Conservation (phyloP, 83 land plant species). For the Diphasiastrum complanatum region DNA sequence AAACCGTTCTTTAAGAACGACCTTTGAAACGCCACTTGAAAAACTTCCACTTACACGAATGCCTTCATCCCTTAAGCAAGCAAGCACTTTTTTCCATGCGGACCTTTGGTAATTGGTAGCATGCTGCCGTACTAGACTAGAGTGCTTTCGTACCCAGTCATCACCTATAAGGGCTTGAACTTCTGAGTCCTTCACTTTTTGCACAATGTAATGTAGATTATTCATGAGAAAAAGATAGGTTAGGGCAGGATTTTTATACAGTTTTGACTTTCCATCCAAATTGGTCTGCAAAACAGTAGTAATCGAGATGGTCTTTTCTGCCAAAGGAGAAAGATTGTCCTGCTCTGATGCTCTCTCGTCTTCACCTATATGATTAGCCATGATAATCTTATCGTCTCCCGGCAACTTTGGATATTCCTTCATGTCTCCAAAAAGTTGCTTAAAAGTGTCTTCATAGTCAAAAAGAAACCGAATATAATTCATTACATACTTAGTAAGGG, state of each 20-base stretch:
- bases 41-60: constrained; percentile 43
- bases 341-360: constrained; percentile 14
- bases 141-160: constrained; percentile 65
- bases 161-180: constrained; percentile 65
- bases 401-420: constrained; percentile 28
- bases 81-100: constrained; percentile 65
- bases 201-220: constrained; percentile 80
- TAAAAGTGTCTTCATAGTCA: constrained; percentile 52
- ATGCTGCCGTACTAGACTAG: constrained; percentile 56
- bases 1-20: constrained; percentile 77
- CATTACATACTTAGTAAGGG: constrained; percentile 90
- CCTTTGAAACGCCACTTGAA: constrained; percentile 49
- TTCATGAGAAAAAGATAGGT: constrained; percentile 80
- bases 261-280: constrained; percentile 60
- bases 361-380: constrained; percentile 26
- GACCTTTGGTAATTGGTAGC: constrained; percentile 70
- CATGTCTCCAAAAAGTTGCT: constrained; percentile 28
- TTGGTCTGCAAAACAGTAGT: constrained; percentile 56
- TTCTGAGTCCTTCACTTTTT: constrained; percentile 81
- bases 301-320: constrained; percentile 40
- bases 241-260: constrained; percentile 68
- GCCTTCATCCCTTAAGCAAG: constrained; percentile 76
- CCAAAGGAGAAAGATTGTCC: constrained; percentile 42
- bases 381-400: constrained; percentile 21
- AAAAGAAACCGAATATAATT: constrained; percentile 72